Percentiles rank a stretch among this genome's conserved stretches.
These are phyloP conservation scores for Vitrella brassicaformis DNA, from an alignment of 73 alveolate genomes.

Conservation along the genomic window DNA sequence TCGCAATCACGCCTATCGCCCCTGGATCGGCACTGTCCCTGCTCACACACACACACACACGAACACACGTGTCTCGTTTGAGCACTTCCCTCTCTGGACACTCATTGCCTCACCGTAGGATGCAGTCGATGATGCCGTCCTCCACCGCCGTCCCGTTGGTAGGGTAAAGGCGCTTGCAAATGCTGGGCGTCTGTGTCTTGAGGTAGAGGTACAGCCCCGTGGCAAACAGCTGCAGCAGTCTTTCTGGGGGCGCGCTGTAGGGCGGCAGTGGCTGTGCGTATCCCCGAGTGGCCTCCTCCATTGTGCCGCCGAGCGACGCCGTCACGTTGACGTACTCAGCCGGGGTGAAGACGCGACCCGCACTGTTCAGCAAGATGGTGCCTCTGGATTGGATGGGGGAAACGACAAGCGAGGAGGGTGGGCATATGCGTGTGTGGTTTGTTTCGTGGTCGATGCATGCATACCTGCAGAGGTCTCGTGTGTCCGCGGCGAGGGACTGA, in stretches of 20 bases:
- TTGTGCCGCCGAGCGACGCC: background rate
- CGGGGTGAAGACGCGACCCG: too few species aligned
- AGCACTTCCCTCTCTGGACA: too few species aligned
- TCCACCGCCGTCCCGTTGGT: too few species aligned
- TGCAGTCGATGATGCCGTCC: too few species aligned
- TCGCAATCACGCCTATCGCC: background rate
- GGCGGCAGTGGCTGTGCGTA: background rate
- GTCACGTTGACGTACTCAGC: too few species aligned
- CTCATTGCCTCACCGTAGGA: too few species aligned
- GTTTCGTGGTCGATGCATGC: too few species aligned
- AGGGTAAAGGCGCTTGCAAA: background rate
- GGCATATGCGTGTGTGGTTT: too few species aligned
- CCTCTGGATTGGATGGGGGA: background rate
- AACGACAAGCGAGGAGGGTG: too few species aligned
- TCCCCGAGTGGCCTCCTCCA: background rate
- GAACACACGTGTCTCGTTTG: too few species aligned
- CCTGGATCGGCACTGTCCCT: background rate
- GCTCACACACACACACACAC: too few species aligned
- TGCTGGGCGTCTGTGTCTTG: background rate
- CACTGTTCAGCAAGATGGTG: background rate
- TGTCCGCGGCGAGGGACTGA: background rate
- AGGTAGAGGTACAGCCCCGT: background rate
- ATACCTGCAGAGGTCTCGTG: too few species aligned
- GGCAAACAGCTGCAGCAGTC: background rate
- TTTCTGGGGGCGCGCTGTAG: background rate